Base-by-base conservation (phyloP, 768 basidiomycete species). In the Paxillus involutus region DNA sequence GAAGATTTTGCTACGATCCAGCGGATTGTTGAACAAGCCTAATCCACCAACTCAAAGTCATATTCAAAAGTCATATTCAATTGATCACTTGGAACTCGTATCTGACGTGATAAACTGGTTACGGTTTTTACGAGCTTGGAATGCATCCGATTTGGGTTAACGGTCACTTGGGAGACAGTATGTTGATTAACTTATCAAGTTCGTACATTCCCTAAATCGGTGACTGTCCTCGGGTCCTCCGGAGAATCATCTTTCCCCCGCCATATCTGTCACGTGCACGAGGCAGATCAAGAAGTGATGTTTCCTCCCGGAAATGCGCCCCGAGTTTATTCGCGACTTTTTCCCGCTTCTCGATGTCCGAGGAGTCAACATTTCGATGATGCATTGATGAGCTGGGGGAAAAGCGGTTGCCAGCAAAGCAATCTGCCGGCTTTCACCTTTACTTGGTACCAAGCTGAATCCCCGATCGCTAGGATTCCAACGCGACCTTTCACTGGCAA, bases 301-400 rank as follows among this genome's bases (percentile, higher is more conserved):
- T 44, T 39, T 32, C 60, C 39, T 43, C 42, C 51, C 53, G 53
- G 61, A 51, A 59, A 56, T 51, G 36, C 42, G 36, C 13, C 26
- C 32, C 29, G 4, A 24, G 24, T 30, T 24, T 32, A 41, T 30
- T 41, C 29, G 44, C 44, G 29, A 30, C 17, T 45, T 11, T 29
- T 53, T 12, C n/a, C 36, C 47, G 44, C 30, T 49, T 57, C 49
- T 58, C 39, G 55, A 68, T 60, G 61, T 66, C 66, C 65, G 65
- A 66, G 65, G 65, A 66, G 53, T 57, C 56, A 13, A 43, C 63
- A 68, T 32, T 52, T 57, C 56, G 14, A 43, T 56, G 54, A 49
- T 46, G 52, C 41, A 44, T 32, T 47, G 37, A 39, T 56, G 39
- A 57, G 35, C 44, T 35, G 48, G 49, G n/a, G 58, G 42, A 53